Conservation (phyloP, 176 grass and related monocot species). For the Pontederia paniculata region DNA sequence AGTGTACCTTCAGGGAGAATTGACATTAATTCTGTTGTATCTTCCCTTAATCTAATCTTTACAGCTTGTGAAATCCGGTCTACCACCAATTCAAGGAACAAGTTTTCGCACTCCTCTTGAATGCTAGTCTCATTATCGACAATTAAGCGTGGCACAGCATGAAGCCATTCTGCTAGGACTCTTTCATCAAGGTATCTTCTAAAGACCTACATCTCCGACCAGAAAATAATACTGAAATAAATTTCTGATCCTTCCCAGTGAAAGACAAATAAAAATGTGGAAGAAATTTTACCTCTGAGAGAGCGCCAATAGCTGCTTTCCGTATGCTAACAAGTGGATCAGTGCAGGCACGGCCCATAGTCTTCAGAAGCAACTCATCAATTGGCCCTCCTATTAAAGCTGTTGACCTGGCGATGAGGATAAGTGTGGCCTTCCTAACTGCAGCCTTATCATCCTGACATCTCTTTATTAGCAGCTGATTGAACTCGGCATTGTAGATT, state of each 20-base stretch:
- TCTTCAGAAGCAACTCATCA: constrained; percentile 46
- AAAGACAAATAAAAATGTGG: not conserved
- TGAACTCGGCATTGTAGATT: constrained; percentile 38
- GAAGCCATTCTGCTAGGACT: constrained; percentile 81
- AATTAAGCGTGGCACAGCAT: constrained; percentile 61
- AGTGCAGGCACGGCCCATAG: constrained; percentile 63
- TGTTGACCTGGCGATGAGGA: constrained; percentile 60
- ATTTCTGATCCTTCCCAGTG: not conserved
- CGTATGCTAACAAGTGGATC: constrained; percentile 84
- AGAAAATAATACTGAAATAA: not conserved
- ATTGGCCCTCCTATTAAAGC: constrained; percentile 54
- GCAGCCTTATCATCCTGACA: constrained; percentile 87
- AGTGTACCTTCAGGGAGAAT: constrained; percentile 56
- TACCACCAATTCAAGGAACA: constrained; percentile 82
- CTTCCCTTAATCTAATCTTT: constrained; percentile 28
- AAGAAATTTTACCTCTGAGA: constrained; percentile 56
- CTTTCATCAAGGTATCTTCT: constrained; percentile 59
- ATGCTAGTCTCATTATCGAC: constrained; percentile 84
- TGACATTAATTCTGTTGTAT: constrained; percentile 28
- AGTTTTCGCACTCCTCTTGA: constrained; percentile 88
- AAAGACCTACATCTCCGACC: constrained; percentile 30
- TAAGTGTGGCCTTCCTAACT: constrained; percentile 71
- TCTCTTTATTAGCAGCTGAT: constrained; percentile 49
- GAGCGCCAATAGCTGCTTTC: constrained; percentile 79
- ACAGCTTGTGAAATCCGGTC: constrained; percentile 62